Evolutionary conservation across 306 rosid species (phyloP).

Genomic region (Hippophae rhamnoides): DNA sequence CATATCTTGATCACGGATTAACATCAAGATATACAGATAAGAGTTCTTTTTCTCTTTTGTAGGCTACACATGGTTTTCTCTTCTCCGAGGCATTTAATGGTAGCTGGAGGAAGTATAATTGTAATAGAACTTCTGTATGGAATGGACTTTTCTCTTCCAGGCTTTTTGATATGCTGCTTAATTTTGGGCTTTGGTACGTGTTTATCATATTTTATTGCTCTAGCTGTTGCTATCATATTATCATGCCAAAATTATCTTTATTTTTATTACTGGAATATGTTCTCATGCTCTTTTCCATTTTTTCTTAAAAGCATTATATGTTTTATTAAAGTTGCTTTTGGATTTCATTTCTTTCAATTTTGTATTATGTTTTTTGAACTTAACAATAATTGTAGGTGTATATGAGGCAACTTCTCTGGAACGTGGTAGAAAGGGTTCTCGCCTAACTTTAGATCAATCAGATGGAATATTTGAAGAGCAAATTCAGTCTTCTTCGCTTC

Average conservation of each 20-base stretch:
- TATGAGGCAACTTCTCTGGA: constrained; percentile 85
- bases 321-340: background rate
- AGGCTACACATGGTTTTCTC: constrained; percentile 98
- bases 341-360: background rate
- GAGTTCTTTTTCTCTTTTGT: constrained; percentile 15
- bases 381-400: constrained; percentile 47
- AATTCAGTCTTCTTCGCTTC: constrained; percentile 68
- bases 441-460: constrained; percentile 35
- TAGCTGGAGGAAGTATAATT: constrained; percentile 82
- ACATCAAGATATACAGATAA: background rate
- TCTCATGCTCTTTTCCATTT: background rate
- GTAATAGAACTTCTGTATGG: constrained; percentile 68
- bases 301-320: too few species aligned
- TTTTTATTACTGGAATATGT: background rate
- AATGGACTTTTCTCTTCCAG: constrained; percentile 81
- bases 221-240: background rate
- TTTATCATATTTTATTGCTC: constrained; percentile 9
- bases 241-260: background rate
- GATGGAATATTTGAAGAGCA: constrained; percentile 48
- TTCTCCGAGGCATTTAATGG: constrained; percentile 90
- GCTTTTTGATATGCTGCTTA: constrained; percentile 72
- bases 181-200: constrained; percentile 84
- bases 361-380: constrained; percentile 8
- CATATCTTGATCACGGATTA: background rate
- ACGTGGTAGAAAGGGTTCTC: constrained; percentile 59